phyloP scores from a whole-genome alignment of 2,329 filamentous ascomycete genomes.

The Pseudogymnoascus sp. region DNA sequence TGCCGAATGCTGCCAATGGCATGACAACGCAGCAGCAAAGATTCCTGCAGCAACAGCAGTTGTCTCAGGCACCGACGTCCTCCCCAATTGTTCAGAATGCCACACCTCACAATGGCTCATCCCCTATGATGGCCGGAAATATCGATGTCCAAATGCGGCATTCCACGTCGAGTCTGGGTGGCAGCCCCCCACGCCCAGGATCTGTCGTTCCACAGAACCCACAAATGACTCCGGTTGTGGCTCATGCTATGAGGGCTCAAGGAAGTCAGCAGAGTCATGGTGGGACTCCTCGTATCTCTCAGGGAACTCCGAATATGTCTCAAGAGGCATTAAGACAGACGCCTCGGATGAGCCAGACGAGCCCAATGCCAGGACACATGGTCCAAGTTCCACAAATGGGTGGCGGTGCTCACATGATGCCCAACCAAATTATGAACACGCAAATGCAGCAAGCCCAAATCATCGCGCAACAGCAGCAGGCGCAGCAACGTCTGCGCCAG shows the following conservation, averaged over 20 bases:
- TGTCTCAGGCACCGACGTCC: constrained; percentile 56
- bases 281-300: constrained; percentile 56
- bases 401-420: constrained; percentile 44
- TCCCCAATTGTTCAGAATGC: constrained; percentile 61
- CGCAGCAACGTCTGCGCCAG: constrained; percentile 29
- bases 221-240: constrained; percentile 52
- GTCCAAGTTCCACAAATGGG: constrained; percentile 49
- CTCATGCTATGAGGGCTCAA: constrained; percentile 55
- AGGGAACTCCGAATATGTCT: constrained; percentile 53
- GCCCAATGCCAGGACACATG: constrained; percentile 54
- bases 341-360: constrained; percentile 56
- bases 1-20: constrained; percentile 23
- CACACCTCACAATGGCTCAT: constrained; percentile 59
- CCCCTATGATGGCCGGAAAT: constrained; percentile 52
- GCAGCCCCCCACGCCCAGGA: constrained; percentile 58
- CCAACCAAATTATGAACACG: constrained; percentile 29
- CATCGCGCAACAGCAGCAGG: constrained; percentile 20
- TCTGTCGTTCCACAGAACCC: constrained; percentile 54
- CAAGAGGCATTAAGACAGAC: constrained; percentile 43
- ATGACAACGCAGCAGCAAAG: constrained; percentile 31
- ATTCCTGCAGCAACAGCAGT: constrained; percentile 35
- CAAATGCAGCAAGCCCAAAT: constrained; percentile 28
- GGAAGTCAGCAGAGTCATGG: constrained; percentile 62
- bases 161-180: constrained; percentile 60
- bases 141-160: constrained; percentile 52